Evolutionary conservation across 176 grass and related monocot species (phyloP).

Genomic region (Carex kokanica): DNA sequence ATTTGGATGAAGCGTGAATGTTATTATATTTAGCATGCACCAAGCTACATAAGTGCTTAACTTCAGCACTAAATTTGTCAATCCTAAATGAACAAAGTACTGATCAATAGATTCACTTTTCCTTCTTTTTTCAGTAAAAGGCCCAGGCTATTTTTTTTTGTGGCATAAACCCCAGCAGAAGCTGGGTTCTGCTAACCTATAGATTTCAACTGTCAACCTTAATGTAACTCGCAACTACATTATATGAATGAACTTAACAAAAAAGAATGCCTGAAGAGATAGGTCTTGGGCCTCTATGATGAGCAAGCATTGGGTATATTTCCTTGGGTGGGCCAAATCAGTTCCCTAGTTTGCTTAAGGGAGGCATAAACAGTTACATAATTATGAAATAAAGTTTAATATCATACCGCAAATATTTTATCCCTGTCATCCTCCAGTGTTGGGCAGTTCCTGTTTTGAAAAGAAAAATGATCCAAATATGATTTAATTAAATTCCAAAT

Average conservation of each 20-base stretch:
- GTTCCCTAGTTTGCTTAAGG: not conserved
- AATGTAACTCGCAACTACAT: too few species aligned
- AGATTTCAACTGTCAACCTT: not conserved
- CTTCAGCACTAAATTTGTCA: not conserved
- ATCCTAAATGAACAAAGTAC: not conserved
- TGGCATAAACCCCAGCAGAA: not conserved
- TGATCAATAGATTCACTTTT: not conserved
- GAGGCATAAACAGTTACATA: not conserved
- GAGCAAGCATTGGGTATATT: not conserved
- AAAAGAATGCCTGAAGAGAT: not conserved
- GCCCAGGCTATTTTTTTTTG: not conserved
- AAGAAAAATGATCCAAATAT: not conserved
- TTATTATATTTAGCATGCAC: not conserved
- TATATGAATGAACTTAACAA: not conserved
- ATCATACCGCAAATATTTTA: conserved; percentile 27
- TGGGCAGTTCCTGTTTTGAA: conserved; percentile 15
- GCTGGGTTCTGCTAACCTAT: not conserved
- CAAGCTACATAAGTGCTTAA: not conserved
- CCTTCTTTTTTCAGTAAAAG: not conserved
- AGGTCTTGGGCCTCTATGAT: not conserved
- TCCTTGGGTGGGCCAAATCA: not conserved
- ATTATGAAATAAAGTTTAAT: not conserved
- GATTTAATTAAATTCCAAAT: conserved; percentile 1
- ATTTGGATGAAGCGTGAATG: not conserved
- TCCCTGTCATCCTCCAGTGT: conserved; percentile 20